These are phyloP conservation scores for Pythium biforme DNA, from an alignment of 352 stramenopile species.

Conservation along the genomic window DNA sequence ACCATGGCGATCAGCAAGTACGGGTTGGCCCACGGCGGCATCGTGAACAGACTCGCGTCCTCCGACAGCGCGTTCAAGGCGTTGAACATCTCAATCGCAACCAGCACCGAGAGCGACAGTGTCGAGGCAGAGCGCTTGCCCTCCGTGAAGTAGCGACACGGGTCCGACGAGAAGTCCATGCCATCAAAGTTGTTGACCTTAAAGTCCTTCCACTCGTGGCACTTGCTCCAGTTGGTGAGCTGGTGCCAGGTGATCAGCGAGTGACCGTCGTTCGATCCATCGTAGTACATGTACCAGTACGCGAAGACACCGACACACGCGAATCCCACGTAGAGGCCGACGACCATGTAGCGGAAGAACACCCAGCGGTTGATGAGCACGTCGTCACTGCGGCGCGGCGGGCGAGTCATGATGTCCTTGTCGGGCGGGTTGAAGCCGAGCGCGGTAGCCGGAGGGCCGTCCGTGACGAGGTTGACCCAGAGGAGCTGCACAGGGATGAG, in stretches of 20 bases:
- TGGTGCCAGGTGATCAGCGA: constrained; percentile 90
- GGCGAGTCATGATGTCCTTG: constrained; percentile 96
- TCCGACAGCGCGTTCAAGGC: constrained; percentile 93
- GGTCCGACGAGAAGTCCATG: constrained; percentile 87
- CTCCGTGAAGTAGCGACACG: constrained; percentile 92
- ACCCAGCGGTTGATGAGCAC: constrained; percentile 98
- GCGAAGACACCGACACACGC: constrained; percentile 92
- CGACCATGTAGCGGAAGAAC: constrained; percentile 96
- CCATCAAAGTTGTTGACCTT: constrained; percentile 90
- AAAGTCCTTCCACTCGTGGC: constrained; percentile 90
- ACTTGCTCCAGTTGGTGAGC: constrained; percentile 90
- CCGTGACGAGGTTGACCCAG: constrained; percentile 99
- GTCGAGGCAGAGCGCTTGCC: constrained; percentile 92
- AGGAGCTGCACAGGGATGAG: constrained; percentile 98
- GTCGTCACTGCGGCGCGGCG: constrained; percentile 94
- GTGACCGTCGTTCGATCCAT: constrained; percentile 89
- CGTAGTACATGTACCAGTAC: constrained; percentile 94
- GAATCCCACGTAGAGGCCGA: constrained; percentile 93
- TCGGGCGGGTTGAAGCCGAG: constrained; percentile 99
- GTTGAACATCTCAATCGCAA: constrained; percentile 97
- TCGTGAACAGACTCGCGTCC: constrained; percentile 89
- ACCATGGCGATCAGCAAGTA: constrained; percentile 93
- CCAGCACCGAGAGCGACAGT: constrained; percentile 91
- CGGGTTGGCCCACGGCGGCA: constrained; percentile 93
- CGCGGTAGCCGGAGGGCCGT: constrained; percentile 97